A percentile compares a stretch with the other conserved stretches of the same genome.
These are phyloP conservation scores for Candida montana DNA, from an alignment of 805 yeast genomes.

Conservation along the genomic window DNA sequence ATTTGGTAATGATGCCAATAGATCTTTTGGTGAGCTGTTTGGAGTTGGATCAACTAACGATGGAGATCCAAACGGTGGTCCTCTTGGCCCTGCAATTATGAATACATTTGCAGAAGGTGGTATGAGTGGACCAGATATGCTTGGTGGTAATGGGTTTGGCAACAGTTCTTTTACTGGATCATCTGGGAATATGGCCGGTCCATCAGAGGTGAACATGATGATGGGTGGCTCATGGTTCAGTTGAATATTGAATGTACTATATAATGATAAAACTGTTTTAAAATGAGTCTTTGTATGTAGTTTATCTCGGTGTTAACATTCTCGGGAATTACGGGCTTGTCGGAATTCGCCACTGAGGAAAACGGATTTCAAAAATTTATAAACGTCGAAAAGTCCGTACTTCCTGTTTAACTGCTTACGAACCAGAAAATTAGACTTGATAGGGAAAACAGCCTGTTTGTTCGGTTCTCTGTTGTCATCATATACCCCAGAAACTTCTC, in stretches of 20 bases:
- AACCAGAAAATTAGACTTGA: neutral
- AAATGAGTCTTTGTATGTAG: neutral
- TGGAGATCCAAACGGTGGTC: conserved; percentile 1
- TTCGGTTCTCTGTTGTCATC: too few relatives aligned
- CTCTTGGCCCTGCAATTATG: conserved; percentile 6
- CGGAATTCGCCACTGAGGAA: neutral
- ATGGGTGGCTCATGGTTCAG: conserved; percentile 23
- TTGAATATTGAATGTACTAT: conserved; percentile 3
- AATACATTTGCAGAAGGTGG: conserved; percentile 3
- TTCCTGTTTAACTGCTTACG: too few relatives aligned
- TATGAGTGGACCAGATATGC: neutral
- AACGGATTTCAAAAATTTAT: neutral
- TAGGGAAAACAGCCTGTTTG: too few relatives aligned
- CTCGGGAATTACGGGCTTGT: conserved; percentile 3
- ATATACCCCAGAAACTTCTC: too few relatives aligned
- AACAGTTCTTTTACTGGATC: neutral
- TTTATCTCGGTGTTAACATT: neutral
- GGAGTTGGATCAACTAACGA: conserved; percentile 7
- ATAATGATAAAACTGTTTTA: too few relatives aligned
- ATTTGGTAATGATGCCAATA: conserved; percentile 12
- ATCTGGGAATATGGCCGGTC: conserved; percentile 2
- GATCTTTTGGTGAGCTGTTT: conserved; percentile 17
- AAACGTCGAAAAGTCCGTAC: conserved; percentile 2
- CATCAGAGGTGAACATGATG: conserved; percentile 16
- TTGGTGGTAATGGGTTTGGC: neutral